phyloP scores from a whole-genome alignment of 768 basidiomycete species.

The Pisolithus sp. region DNA sequence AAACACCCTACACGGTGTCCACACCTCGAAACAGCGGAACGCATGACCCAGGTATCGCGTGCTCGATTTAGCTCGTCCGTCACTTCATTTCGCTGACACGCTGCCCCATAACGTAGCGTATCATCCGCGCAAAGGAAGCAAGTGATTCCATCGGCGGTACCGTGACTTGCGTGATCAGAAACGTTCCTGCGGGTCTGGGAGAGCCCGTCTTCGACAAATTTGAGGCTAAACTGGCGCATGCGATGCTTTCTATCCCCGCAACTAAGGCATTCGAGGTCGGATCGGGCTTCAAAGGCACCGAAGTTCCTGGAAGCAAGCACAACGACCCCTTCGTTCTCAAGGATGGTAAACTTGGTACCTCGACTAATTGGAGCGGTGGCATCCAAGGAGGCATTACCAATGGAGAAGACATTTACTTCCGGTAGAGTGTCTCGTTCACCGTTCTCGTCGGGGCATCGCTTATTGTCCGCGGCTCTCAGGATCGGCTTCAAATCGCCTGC shows the following conservation, averaged over 20 bases:
- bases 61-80: neutral
- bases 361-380: conserved; percentile 95
- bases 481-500: conserved; percentile 98
- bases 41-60: conserved; percentile 73
- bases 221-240: conserved; percentile 91
- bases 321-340: conserved; percentile 80
- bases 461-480: conserved; percentile 34
- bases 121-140: conserved; percentile 85
- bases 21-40: conserved; percentile 78
- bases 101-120: conserved; percentile 51
- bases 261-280: conserved; percentile 98
- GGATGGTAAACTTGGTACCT: conserved; percentile 73
- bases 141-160: conserved; percentile 98
- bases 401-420: conserved; percentile 95
- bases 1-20: conserved; percentile 84
- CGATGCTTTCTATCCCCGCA: conserved; percentile 98
- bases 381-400: conserved; percentile 98
- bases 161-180: conserved; percentile 92
- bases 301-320: conserved; percentile 88
- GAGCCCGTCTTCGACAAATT: conserved; percentile 99
- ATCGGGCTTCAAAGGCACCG: conserved; percentile 91
- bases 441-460: conserved; percentile 1
- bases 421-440: conserved; percentile 39
- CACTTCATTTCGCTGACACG: conserved; percentile 29
- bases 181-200: conserved; percentile 84